These are phyloP conservation scores for Madurella mycetomatis DNA, from an alignment of 2,329 filamentous ascomycete genomes.

Conservation along the genomic window DNA sequence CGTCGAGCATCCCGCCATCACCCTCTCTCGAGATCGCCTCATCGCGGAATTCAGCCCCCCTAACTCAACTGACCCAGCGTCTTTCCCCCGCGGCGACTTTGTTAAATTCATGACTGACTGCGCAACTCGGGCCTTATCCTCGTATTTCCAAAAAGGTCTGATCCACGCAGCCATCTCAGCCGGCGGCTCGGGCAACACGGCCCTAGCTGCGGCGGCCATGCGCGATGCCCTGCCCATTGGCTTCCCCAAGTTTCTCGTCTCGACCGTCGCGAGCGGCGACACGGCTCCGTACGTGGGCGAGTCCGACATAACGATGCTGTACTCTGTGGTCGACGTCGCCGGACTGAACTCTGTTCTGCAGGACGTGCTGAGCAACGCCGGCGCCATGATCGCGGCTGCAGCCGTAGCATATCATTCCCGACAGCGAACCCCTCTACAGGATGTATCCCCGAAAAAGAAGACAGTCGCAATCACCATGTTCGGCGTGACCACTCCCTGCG, in stretches of 20 bases:
- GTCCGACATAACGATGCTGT: conserved; percentile 66
- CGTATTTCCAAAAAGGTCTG: conserved; percentile 29
- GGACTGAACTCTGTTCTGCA: conserved; percentile 58
- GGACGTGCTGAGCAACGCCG: conserved; percentile 58
- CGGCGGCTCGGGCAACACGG: conserved; percentile 61
- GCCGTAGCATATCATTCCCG: conserved; percentile 39
- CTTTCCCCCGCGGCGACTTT: conserved; percentile 49
- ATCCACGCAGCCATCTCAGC: conserved; percentile 56
- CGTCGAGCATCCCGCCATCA: conserved; percentile 42
- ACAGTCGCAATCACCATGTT: conserved; percentile 72
- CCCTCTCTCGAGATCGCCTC: conserved; percentile 40
- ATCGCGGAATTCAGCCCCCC: conserved; percentile 26
- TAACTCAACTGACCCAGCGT: conserved; percentile 28
- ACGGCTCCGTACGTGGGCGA: conserved; percentile 61
- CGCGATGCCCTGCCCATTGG: conserved; percentile 56
- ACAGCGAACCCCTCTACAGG: not conserved
- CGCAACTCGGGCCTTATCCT: conserved; percentile 43
- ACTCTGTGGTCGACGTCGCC: conserved; percentile 66
- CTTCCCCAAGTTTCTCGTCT: conserved; percentile 66
- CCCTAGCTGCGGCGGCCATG: conserved; percentile 58
- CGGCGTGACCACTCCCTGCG: conserved; percentile 66
- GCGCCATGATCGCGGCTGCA: conserved; percentile 57
- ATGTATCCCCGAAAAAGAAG: conserved; percentile 36
- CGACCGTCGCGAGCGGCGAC: conserved; percentile 65
- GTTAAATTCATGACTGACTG: conserved; percentile 51